Base-by-base conservation (phyloP, 2,329 filamentous ascomycete genomes). In the Aureobasidium uvarum region DNA sequence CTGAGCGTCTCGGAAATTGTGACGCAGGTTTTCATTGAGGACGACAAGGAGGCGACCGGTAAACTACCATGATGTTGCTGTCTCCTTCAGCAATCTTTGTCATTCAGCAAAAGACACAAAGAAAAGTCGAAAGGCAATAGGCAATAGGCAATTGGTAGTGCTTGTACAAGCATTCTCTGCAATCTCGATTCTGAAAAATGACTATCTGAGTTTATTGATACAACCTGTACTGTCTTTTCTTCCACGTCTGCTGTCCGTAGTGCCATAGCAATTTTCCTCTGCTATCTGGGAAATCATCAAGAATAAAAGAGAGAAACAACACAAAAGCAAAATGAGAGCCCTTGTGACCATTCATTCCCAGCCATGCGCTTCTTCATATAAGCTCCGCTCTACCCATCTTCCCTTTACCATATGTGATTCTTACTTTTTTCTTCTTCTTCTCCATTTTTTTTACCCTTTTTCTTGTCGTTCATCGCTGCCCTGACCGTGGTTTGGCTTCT, bases 211-310 rank as follows among this genome's bases (percentile, higher is more conserved):
- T 55, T 39, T 55, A 55, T 39, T 23, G 41, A 46, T 46, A 59
- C 55, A 59, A 45, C 4, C 23, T 43, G 16, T 58, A 55, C 38
- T 58, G 38, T 25, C 54, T 20, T 59, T 33, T 59, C 16, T 36
- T 41, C 41, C 55, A 36, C 39, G 25, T 59, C 55, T 46, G 55
- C 55, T 59, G 55, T 36, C 28, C 55, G 8, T 46, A 46, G 55
- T 58, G 5, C 20, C 20, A 13, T 25, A 23, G 43, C 14, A 46
- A n/a, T 2, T 10, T 6, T 28, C 18, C 11, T 31, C 55, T 25
- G 23, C 55, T 25, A 18, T 59, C 28, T 36, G 33, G 18, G 18
- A n/a, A 45, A 46, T 36, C 28, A 59, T 58, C 11, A 59, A 46
- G 23, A 36, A 13, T 10, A 8, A 41, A 4, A 41, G 20, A 33